Evolutionary conservation across 306 rosid species (phyloP).

Genomic region (Dryas octopetala): DNA sequence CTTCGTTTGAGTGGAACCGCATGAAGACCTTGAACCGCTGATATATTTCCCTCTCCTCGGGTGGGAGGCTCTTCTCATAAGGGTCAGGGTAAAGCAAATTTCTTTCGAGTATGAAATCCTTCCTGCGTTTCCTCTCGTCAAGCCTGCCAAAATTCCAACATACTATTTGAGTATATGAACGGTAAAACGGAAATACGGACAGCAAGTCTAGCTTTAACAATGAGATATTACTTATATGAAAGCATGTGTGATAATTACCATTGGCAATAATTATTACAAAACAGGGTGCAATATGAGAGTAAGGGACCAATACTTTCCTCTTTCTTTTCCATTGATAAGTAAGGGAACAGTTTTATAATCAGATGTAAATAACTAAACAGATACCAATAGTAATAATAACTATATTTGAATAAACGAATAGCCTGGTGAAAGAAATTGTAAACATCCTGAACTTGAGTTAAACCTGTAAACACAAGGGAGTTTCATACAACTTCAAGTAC

Average conservation of each 20-base stretch:
- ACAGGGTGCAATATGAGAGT: background rate
- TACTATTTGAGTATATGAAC: background rate
- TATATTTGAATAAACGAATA: background rate
- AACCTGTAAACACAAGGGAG: background rate
- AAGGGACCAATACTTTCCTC: background rate
- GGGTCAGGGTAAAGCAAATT: slow-evolving; percentile 74
- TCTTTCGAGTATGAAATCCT: slow-evolving; percentile 70
- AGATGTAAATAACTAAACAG: background rate
- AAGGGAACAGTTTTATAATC: background rate
- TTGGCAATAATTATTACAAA: background rate
- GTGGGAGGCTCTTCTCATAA: slow-evolving; percentile 58
- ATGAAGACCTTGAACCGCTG: slow-evolving; percentile 63
- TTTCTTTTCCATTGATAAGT: background rate
- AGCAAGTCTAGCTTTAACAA: background rate
- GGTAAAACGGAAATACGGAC: background rate
- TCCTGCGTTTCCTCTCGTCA: slow-evolving; percentile 84
- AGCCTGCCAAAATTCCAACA: slow-evolving; percentile 62
- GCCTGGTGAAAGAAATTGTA: background rate
- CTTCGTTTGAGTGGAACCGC: slow-evolving; percentile 78
- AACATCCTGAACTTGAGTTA: background rate
- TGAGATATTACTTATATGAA: background rate
- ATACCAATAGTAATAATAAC: background rate
- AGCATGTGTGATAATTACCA: background rate
- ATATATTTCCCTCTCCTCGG: slow-evolving; percentile 71
- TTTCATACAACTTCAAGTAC: background rate